Evolutionary conservation across 805 yeast species (phyloP), one percentile per base, ranked within the genome.

Genomic region (Cyberlindnera lachancei): DNA sequence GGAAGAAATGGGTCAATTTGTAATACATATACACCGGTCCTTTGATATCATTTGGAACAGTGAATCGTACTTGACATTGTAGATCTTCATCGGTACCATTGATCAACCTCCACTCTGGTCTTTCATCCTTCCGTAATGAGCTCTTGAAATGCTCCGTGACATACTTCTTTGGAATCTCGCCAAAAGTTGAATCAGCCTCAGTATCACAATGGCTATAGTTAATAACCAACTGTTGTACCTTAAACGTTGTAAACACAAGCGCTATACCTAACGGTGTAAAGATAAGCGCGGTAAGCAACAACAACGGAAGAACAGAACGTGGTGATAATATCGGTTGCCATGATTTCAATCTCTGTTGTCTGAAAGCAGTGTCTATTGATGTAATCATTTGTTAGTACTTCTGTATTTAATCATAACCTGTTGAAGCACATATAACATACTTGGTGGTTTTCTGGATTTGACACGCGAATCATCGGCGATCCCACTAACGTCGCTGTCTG

Each of bases 231-330:
- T 79, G 76, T 50, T 90, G 85, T 12, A 90, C 90, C 41, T 74
- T 71, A 53, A 74, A 69, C n/a, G 86, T 72, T n/a, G 94, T 79
- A 43, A 71, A 72, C 18, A 87, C 57, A 35, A 92, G 70, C 12
- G 85, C 94, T 19, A 88, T 80, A 4, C 98, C 98, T 30, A 92
- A 70, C 1, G 96, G 96, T 1, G 92, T 84, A 59, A 88, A 87
- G 5, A 92, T 67, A 15, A 85, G 63, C 1, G 94, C 85, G 26
- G 84, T 61, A 16, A 81, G 43, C 29, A 87, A 67, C 35, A 92
- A 66, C 31, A 90, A 64, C 3, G 97, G 97, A 27, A 92, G 69
- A 28, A 90, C 96, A 13, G 94, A 79, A 44, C 78, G 78, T 12
- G 97, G 96, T 2, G 96, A 83, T 35, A 92, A 70, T 34, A 92